Percentiles rank a stretch among this genome's conserved stretches.
Evolutionary conservation across 441 rosid genomes (phyloP).

Genomic region (Syzygium malaccense): DNA sequence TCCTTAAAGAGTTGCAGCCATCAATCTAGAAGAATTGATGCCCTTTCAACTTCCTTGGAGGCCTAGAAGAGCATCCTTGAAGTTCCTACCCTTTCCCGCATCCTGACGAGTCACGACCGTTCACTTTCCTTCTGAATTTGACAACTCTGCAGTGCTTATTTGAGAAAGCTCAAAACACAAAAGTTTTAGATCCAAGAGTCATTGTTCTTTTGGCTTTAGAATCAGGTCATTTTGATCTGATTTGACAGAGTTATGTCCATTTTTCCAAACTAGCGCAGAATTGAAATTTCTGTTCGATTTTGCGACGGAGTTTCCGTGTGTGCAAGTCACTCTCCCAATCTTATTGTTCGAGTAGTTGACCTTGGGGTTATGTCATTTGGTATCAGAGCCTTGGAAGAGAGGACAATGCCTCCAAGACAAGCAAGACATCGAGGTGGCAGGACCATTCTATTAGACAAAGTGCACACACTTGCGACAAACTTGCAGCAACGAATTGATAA

Average conservation of each 20-base stretch:
- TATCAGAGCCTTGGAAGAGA: not conserved
- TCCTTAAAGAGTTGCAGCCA: not conserved
- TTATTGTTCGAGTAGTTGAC: not conserved
- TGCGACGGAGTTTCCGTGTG: not conserved
- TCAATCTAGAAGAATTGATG: not conserved
- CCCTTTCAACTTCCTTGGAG: not conserved
- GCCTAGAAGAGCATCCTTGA: no score
- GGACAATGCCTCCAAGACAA: not conserved
- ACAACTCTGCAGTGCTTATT: not conserved
- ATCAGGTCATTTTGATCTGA: not conserved
- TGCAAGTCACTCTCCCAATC: not conserved
- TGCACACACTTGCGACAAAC: not conserved
- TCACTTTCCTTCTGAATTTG: not conserved
- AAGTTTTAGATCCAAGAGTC: not conserved
- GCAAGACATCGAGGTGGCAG: not conserved
- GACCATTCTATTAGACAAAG: not conserved
- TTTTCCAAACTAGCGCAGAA: not conserved
- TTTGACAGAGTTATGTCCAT: not conserved
- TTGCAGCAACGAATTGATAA: not conserved
- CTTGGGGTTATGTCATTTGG: not conserved
- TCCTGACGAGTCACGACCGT: not conserved
- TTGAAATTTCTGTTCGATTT: not conserved
- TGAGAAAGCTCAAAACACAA: not conserved
- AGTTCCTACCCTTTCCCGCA: not conserved
- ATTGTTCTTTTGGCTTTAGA: not conserved